These are phyloP conservation scores for Globisporangium lucens DNA, from an alignment of 352 stramenopile genomes.

Conservation along the genomic window DNA sequence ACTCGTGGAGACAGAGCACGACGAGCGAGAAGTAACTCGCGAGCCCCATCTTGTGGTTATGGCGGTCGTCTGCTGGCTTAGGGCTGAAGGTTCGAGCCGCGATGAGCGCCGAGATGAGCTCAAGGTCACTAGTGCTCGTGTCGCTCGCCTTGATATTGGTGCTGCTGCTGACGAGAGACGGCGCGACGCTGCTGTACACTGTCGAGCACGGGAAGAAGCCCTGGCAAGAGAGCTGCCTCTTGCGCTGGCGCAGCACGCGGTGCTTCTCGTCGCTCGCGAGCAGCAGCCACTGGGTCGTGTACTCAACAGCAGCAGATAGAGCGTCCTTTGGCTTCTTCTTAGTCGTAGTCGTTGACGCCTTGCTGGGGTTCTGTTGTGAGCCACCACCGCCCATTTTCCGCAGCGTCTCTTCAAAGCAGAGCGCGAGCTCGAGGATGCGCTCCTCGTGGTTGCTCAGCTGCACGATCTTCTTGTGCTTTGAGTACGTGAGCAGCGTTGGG, in stretches of 20 bases:
- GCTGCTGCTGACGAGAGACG: neutral
- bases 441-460: constrained; percentile 46
- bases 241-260: constrained; percentile 12
- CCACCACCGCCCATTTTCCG: neutral
- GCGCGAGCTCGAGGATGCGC: constrained; percentile 30
- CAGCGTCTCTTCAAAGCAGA: constrained; percentile 32
- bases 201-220: constrained; percentile 20
- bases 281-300: constrained; percentile 18
- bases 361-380: neutral
- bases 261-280: constrained; percentile 16
- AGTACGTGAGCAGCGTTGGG: constrained; percentile 1
- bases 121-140: neutral
- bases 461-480: constrained; percentile 27
- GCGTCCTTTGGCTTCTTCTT: neutral
- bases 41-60: constrained; percentile 15
- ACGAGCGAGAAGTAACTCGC: constrained; percentile 31
- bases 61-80: neutral
- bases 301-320: too few species aligned
- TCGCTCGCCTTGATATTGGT: neutral
- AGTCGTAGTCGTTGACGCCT: neutral
- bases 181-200: neutral
- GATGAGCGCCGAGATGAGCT: constrained; percentile 2
- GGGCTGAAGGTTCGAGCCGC: neutral
- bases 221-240: constrained; percentile 18
- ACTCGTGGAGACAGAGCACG: constrained; percentile 37